Base-by-base conservation (phyloP, 345 rosid species). In the Limnanthes douglasii region DNA sequence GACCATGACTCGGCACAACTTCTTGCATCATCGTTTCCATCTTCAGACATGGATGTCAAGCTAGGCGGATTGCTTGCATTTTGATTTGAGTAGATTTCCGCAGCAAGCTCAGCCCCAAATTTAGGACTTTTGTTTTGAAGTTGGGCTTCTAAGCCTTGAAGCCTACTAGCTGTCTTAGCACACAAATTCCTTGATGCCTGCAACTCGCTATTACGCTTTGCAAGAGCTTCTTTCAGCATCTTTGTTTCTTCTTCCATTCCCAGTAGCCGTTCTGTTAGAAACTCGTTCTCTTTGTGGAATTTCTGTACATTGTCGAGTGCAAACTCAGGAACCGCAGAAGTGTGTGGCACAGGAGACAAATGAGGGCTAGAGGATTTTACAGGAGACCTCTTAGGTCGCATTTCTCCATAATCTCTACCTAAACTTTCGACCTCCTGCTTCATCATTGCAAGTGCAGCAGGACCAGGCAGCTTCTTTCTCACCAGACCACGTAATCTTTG, bases 371-470 rank as follows among this genome's bases (percentile, higher is more conserved):
- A 31, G 33, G 64, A 68, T 55, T 63, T 72, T 18, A 44, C 68
- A 15, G 95, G 86, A 45, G 97, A 79, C 61, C 71, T 70, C 69
- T 62, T 83, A 16, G 50, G 45, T 15, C 78, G 58, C 26, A 69
- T 31, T 15, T 86, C 97, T 32, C 82, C 83, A 38, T 58, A 70
- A 23, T 70, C 93, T 24, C 66, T 51, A 39, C 94, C 93, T 59
- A 84, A 66, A 59, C 49, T 88, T 64, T 88, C 97, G 54, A 84
- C 95, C 57, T 88, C 97, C 31, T 72, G 55, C 81, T 84, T 88
- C 97, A 88, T 88, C 29, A 83, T 93, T 30, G 97, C 97, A 47
- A 88, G 73, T 21, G 95, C 95, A 53, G 97, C 97, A 44, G 97
- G 95, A 47, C 97, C 97, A 0, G 97, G 97, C 61, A 88, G 59